Evolutionary conservation across 2,329 filamentous ascomycete genomes (phyloP).

Genomic region (Colletotrichum cereale): DNA sequence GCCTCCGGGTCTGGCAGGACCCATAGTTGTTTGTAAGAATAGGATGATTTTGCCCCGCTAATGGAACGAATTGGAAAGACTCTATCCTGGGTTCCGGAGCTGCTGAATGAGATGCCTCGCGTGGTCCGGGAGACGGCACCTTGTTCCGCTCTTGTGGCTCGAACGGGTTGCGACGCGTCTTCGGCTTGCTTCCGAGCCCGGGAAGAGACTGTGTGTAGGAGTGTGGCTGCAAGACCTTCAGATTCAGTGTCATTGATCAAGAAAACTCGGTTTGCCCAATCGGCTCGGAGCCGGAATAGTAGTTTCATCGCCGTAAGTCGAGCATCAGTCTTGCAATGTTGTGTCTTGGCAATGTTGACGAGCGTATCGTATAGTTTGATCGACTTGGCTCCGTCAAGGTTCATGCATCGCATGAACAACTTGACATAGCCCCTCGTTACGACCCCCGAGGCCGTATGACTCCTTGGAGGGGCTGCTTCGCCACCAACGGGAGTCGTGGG

Average conservation of each 20-base stretch:
- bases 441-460: conserved; percentile 74
- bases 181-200: conserved; percentile 64
- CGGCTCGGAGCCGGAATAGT: conserved; percentile 85
- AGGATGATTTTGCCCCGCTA: conserved; percentile 53
- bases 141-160: conserved; percentile 60
- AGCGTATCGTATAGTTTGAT: conserved; percentile 72
- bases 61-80: conserved; percentile 55
- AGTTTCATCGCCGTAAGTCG: conserved; percentile 82
- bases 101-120: conserved; percentile 66
- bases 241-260: conserved; percentile 79
- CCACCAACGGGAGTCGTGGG: conserved; percentile 45
- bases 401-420: conserved; percentile 82
- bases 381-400: conserved; percentile 74
- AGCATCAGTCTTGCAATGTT: conserved; percentile 73
- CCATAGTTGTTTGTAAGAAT: conserved; percentile 67
- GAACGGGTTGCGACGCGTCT: conserved; percentile 61
- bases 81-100: conserved; percentile 59
- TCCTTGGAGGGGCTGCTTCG: conserved; percentile 43
- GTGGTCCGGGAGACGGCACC: conserved; percentile 56
- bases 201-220: conserved; percentile 74
- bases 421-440: conserved; percentile 78
- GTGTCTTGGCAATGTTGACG: conserved; percentile 72
- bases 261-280: conserved; percentile 82
- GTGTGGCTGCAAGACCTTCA: conserved; percentile 76
- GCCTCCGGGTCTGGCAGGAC: conserved; percentile 68